Evolutionary conservation across 495 filamentous ascomycete genomes (phyloP).

Genomic region (Penicillium taxi): DNA sequence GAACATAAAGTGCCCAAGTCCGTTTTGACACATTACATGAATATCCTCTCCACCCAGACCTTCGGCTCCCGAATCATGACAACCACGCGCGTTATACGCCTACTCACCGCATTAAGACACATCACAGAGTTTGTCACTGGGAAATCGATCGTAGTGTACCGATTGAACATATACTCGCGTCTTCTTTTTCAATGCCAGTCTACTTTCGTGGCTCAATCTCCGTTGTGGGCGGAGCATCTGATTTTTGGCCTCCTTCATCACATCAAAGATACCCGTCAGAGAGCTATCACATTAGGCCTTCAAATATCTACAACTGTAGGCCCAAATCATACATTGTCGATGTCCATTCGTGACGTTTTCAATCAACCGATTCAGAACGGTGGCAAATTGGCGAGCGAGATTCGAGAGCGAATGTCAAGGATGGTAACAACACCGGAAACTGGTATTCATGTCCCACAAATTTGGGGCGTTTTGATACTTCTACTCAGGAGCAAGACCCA

Average conservation of each 20-base stretch:
- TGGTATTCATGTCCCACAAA: conserved; percentile 63
- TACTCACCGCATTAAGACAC: conserved; percentile 59
- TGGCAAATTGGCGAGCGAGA: conserved; percentile 53
- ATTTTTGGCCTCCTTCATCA: conserved; percentile 71
- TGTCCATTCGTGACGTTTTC: conserved; percentile 58
- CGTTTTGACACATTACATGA: conserved; percentile 66
- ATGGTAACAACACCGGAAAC: conserved; percentile 62
- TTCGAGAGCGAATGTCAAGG: conserved; percentile 57
- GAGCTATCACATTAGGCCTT: conserved; percentile 66
- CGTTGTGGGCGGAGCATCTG: conserved; percentile 68
- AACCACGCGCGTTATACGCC: conserved; percentile 51
- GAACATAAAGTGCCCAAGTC: conserved; percentile 63
- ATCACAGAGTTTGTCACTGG: conserved; percentile 70
- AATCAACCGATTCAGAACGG: conserved; percentile 47
- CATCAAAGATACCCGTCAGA: conserved; percentile 62
- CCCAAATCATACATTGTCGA: conserved; percentile 53
- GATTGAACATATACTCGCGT: conserved; percentile 67
- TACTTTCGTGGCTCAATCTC: conserved; percentile 52
- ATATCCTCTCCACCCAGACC: conserved; percentile 66
- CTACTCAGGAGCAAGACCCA: conserved; percentile 57
- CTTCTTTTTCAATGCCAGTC: conserved; percentile 59
- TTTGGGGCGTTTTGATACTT: conserved; percentile 78
- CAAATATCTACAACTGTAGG: conserved; percentile 58
- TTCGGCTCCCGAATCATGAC: conserved; percentile 70
- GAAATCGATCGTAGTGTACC: conserved; percentile 63